Evolutionary conservation across 805 yeast species (phyloP).

Genomic region (Saturnispora serradocipensis): DNA sequence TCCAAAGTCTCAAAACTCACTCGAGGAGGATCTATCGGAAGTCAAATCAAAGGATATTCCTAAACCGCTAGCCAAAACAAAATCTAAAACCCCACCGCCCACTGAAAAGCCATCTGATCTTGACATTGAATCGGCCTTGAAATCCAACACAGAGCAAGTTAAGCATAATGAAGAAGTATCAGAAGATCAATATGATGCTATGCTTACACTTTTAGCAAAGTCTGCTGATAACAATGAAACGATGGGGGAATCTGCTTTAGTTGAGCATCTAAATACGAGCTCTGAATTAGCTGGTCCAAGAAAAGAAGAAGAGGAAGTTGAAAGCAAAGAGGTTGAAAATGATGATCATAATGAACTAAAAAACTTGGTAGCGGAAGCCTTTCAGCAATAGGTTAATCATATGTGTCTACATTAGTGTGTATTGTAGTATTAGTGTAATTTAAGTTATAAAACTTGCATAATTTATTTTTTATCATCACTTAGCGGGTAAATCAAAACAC

Average conservation of each 20-base stretch:
- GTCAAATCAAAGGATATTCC: background rate
- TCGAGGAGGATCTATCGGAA: background rate
- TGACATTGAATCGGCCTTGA: background rate
- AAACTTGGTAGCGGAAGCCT: conserved; percentile 28
- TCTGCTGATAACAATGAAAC: conserved; percentile 9
- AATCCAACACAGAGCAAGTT: background rate
- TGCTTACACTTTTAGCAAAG: conserved; percentile 14
- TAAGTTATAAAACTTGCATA: background rate
- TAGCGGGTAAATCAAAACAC: background rate
- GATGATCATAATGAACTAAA: conserved; percentile 25
- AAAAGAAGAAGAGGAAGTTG: background rate
- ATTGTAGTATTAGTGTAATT: conserved; percentile 6
- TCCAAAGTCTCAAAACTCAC: background rate
- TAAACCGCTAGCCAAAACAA: conserved; percentile 1
- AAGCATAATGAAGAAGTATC: conserved; percentile 16
- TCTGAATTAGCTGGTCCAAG: conserved; percentile 1
- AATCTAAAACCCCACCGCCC: background rate
- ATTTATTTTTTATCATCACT: background rate
- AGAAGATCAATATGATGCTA: conserved; percentile 15
- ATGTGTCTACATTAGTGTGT: conserved; percentile 9
- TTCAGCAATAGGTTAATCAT: conserved; percentile 14
- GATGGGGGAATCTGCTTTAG: conserved; percentile 12
- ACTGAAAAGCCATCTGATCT: background rate
- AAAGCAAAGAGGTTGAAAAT: conserved; percentile 8
- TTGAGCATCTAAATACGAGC: conserved; percentile 18